Percentiles rank a stretch among this genome's conserved stretches.
phyloP scores from a whole-genome alignment of 805 yeast species.

The Torulaspora maleeae region DNA sequence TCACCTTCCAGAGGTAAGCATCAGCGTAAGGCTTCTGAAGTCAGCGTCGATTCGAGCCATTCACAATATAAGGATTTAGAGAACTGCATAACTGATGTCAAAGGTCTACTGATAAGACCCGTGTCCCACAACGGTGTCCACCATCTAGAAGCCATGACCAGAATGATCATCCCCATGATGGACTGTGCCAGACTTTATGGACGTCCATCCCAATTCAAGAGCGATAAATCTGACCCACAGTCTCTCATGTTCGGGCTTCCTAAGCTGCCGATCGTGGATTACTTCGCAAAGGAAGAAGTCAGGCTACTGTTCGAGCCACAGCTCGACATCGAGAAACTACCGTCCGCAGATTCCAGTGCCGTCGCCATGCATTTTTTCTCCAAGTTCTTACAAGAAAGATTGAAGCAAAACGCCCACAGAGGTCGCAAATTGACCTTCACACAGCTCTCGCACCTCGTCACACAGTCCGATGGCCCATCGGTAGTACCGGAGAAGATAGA shows the following conservation, averaged over 20 bases:
- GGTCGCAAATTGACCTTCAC: slow-evolving; percentile 28
- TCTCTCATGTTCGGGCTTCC: slow-evolving; percentile 70
- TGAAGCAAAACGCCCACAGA: slow-evolving; percentile 8
- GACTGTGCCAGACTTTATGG: slow-evolving; percentile 67
- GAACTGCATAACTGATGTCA: slow-evolving; percentile 11
- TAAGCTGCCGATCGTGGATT: slow-evolving; percentile 60
- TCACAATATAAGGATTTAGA: slow-evolving; percentile 8
- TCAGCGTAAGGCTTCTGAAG: slow-evolving; percentile 12
- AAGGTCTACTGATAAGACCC: slow-evolving; percentile 51
- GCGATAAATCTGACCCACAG: slow-evolving; percentile 46
- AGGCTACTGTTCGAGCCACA: slow-evolving; percentile 8
- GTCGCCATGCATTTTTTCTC: slow-evolving; percentile 19
- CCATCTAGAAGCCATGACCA: slow-evolving; percentile 62
- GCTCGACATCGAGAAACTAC: slow-evolving; percentile 3
- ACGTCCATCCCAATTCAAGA: slow-evolving; percentile 57
- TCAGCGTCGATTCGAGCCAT: slow-evolving; percentile 11
- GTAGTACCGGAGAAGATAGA: slow-evolving; percentile 3
- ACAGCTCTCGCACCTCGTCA: slow-evolving; percentile 2
- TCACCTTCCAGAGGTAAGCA: slow-evolving; percentile 15
- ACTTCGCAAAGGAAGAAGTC: slow-evolving; percentile 35
- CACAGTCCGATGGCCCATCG: neutral
- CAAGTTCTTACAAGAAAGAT: slow-evolving; percentile 11
- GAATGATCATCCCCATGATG: slow-evolving; percentile 60
- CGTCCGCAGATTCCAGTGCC: slow-evolving; percentile 14
- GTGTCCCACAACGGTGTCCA: slow-evolving; percentile 62